Evolutionary conservation across 306 rosid genomes (phyloP), one percentile per base, ranked within the genome.

Genomic region (Cicer bijugum): DNA sequence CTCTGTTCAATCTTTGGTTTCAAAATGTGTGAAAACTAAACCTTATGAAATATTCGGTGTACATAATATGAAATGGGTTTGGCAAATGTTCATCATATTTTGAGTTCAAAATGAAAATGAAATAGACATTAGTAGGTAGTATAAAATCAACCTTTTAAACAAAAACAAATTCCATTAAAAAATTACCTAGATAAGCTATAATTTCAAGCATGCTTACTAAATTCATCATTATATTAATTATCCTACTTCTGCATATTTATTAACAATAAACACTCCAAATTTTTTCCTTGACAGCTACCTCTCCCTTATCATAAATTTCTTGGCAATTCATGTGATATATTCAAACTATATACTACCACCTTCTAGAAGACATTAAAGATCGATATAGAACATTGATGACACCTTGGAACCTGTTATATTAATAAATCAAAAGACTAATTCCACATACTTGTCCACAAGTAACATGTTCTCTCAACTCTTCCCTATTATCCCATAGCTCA

Each of bases 361-460:
- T 77, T 84, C 87, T 80, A 69, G 87, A 84, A 77, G 47, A 19
- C 46, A 12, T 19, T 12, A 71, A 53, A 12, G 9, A 46, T 46
- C 6, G 14, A 58, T 35, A 60, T 52, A 20, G 56, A 60, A 63
- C 68, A 72, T 45, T 69, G 46, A 5, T 37, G 2, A 12, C 47
- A 59, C 53, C 35, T 51, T 76, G 15, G 35, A 79, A 75, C n/a
- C 15, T 57, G 37, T 61, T 58, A 53, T 12, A 67, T 57, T 9
- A 11, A 64, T n/a, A 52, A 71, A 38, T 28, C 7, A 44, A 44
- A 11, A 44, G 82, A 76, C 84, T 45, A 9, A 15, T 45, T 78
- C 69, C 16, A 51, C 19, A 17, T 20, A 77, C 23, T 67, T 6
- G 15, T 62, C 75, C 64, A 37, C 81, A 73, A 80, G 87, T 17